A percentile compares a stretch with the other conserved stretches of the same genome.
Conservation (phyloP, 352 stramenopile species). For the Plasmopara viticola region DNA sequence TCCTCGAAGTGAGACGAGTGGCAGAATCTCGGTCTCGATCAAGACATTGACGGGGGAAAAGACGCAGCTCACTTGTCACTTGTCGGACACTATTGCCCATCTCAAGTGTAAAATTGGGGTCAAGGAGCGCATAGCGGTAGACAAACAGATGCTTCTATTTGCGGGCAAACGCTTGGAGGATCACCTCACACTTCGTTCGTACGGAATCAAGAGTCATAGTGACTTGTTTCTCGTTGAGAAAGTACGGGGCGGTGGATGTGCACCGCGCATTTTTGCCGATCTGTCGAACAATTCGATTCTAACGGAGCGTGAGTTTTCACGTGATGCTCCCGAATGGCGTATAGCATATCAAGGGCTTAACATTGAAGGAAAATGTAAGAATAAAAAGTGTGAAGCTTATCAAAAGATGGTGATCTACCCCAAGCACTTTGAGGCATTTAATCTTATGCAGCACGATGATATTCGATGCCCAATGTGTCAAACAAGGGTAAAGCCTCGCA, state of each 20-base stretch:
- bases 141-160: conserved; percentile 7
- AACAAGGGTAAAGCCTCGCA: conserved; percentile 10
- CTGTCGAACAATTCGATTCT: conserved; percentile 6
- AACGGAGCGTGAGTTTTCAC: background rate
- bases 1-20: background rate
- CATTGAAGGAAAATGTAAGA: conserved; percentile 27
- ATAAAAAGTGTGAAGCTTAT: conserved; percentile 9
- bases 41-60: conserved; percentile 3
- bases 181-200: conserved; percentile 1
- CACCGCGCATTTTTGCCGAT: conserved; percentile 2
- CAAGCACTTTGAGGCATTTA: conserved; percentile 12
- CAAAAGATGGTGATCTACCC: conserved; percentile 18
- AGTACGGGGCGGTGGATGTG: conserved; percentile 1
- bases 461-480: conserved; percentile 20
- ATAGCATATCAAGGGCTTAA: conserved; percentile 17
- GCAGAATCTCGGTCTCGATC: background rate
- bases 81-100: background rate
- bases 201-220: conserved; percentile 5
- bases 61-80: background rate
- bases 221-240: background rate
- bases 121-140: conserved; percentile 2
- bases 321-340: conserved; percentile 9
- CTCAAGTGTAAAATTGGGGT: conserved; percentile 9
- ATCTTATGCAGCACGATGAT: conserved; percentile 13
- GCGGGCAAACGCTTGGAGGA: conserved; percentile 8